phyloP scores from a whole-genome alignment of 306 rosid genomes.

The Quercus agrifolia region DNA sequence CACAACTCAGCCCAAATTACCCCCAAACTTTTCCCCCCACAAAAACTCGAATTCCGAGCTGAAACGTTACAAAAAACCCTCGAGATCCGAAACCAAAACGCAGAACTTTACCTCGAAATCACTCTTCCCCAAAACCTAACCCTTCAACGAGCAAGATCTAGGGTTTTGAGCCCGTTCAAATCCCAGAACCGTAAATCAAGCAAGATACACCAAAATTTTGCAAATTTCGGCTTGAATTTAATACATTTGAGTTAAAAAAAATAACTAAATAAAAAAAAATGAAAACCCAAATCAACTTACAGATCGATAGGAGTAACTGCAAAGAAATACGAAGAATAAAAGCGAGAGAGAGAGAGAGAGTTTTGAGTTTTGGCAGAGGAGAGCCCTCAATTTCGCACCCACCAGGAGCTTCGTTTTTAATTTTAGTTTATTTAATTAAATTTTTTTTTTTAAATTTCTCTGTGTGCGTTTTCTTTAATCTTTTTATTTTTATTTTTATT shows the following conservation, averaged over 20 bases:
- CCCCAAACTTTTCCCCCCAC: constrained; percentile 6
- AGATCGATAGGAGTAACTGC: constrained; percentile 41
- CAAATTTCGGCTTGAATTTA: constrained; percentile 20
- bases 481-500: not conserved
- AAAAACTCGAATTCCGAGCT: constrained; percentile 36
- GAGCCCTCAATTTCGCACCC: constrained; percentile 58
- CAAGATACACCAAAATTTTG: constrained; percentile 17
- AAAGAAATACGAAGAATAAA: constrained; percentile 4
- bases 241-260: constrained; percentile 19
- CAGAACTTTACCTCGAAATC: constrained; percentile 11
- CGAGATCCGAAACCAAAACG: constrained; percentile 44
- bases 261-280: not conserved
- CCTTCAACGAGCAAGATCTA: constrained; percentile 45
- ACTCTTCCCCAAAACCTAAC: constrained; percentile 17
- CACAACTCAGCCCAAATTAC: constrained; percentile 15
- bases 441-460: not conserved
- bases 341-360: constrained; percentile 8
- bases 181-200: constrained; percentile 21
- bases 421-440: not conserved
- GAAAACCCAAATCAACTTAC: constrained; percentile 20
- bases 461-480: not conserved
- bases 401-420: constrained; percentile 32
- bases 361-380: constrained; percentile 7
- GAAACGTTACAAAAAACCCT: constrained; percentile 10
- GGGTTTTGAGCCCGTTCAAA: constrained; percentile 30